These are phyloP conservation scores for Dactylellina parvicollis DNA, from an alignment of 2,329 filamentous ascomycete genomes.

Conservation along the genomic window DNA sequence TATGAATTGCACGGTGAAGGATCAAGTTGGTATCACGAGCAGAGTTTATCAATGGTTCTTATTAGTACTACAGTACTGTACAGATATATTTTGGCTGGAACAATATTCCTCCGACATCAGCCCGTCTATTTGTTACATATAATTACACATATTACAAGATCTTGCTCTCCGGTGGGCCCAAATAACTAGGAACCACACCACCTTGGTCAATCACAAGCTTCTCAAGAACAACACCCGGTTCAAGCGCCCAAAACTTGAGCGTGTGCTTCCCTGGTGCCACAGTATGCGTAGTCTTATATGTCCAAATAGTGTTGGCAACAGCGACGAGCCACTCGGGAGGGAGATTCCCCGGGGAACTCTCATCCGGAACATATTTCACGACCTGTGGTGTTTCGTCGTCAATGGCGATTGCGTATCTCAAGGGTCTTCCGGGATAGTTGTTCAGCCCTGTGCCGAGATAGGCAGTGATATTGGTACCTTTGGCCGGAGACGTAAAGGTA, in stretches of 20 bases:
- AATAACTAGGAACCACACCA: slow-evolving; percentile 59
- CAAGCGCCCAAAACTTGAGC: slow-evolving; percentile 64
- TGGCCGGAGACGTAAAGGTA: slow-evolving; percentile 67
- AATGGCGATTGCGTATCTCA: slow-evolving; percentile 66
- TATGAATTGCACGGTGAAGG: too few relatives aligned
- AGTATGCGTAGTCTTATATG: slow-evolving; percentile 62
- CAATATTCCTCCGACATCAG: neutral
- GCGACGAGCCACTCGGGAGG: slow-evolving; percentile 66
- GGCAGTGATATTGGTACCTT: slow-evolving; percentile 64
- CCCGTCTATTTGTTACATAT: neutral
- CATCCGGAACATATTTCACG: slow-evolving; percentile 63
- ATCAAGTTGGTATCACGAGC: too few relatives aligned
- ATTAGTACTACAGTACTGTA: neutral
- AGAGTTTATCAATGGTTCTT: too few relatives aligned
- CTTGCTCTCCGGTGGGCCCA: slow-evolving; percentile 60
- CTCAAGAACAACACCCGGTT: slow-evolving; percentile 63
- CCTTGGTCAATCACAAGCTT: slow-evolving; percentile 60
- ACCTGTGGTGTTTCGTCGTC: slow-evolving; percentile 62
- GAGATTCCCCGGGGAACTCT: slow-evolving; percentile 60
- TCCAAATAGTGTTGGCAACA: slow-evolving; percentile 67
- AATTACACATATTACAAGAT: slow-evolving; percentile 54
- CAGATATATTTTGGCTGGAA: neutral
- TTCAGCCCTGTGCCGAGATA: slow-evolving; percentile 66
- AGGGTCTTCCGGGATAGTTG: slow-evolving; percentile 65
- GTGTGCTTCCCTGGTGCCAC: slow-evolving; percentile 62